Evolutionary conservation across 129 eudicot genomes (phyloP), one percentile per base, ranked within the genome.

Genomic region (Pittosporum tobira): DNA sequence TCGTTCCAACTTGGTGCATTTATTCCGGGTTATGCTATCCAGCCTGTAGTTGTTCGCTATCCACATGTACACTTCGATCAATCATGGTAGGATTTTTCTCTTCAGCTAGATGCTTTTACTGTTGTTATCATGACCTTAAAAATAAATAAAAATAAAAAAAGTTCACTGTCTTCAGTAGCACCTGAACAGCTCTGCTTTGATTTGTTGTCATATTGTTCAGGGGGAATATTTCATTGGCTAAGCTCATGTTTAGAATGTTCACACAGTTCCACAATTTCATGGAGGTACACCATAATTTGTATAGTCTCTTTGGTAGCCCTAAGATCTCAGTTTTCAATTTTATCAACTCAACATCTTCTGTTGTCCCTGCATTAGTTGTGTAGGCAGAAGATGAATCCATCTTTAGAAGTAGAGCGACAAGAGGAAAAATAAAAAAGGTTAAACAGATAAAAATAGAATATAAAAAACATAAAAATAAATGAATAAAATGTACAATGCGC

Each of bases 1-100:
- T 91, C 96, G 10, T 91, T 91, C 65, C 96, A 91, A 79, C 89
- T 87, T 36, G 99, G 99, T 61, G 99, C 99, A 62, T 91, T 91
- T 72, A 72, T 91, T 26, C 94, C 99, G 26, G 91, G 96, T 51
- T 83, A 76, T 77, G 79, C 99, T 25, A 78, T 91, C 49, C 99
- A 86, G 66, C 99, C 99, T 7, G 99, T 91, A 20, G 76, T 84
- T 40, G 87, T 91, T 48, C 91, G 91, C 24, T 91, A 91, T 75
- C 99, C 94, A 23, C 77, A 86, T 81, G 80, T 91, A 36, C 99
- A 91, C 84, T 91, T 91, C 65, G 99, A 91, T 68, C 99, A 91
- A 59, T 91, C 99, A 52, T 91, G 99, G 99, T 91, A 83, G 34
- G 63, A 5, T 37, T 50, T 36, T 62, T 28, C 24, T 64, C 36